Conservation (phyloP, 2,329 filamentous ascomycete species). For the Coniochaeta sp. region DNA sequence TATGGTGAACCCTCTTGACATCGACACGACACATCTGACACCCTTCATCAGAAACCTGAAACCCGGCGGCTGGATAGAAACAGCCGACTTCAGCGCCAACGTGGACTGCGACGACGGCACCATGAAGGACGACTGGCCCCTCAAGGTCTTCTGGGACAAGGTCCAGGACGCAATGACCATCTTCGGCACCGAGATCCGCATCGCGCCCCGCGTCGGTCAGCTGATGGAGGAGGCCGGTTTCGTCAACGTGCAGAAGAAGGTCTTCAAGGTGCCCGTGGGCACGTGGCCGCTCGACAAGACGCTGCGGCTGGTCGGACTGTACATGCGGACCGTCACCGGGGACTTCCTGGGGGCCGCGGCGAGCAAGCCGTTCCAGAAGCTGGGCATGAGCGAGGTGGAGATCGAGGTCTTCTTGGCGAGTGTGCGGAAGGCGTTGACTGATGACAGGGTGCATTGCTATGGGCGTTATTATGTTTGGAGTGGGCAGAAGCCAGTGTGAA, state of each 20-base stretch:
- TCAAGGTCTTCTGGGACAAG: conserved; percentile 16
- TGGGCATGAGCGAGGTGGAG: conserved; percentile 2
- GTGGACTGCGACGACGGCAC: conserved; percentile 31
- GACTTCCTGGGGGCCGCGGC: conserved; percentile 25
- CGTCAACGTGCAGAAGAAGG: conserved; percentile 23
- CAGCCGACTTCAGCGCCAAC: conserved; percentile 30
- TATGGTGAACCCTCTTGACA: not conserved
- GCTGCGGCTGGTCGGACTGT: conserved; percentile 26
- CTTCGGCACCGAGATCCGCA: conserved; percentile 23
- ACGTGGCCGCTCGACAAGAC: conserved; percentile 28
- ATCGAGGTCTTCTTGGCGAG: conserved; percentile 5
- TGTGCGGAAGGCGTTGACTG: conserved; percentile 18
- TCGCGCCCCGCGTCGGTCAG: conserved; percentile 18
- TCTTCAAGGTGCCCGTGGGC: conserved; percentile 31
- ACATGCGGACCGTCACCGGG: conserved; percentile 24
- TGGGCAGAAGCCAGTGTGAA: conserved; percentile 23
- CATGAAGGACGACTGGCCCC: conserved; percentile 27
- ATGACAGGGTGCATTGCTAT: conserved; percentile 25
- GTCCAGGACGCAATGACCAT: conserved; percentile 12
- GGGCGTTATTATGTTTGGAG: conserved; percentile 27
- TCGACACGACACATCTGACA: not conserved
- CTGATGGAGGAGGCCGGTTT: conserved; percentile 29
- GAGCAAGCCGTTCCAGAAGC: conserved; percentile 21
- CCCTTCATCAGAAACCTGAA: conserved; percentile 21
- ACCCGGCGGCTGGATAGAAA: conserved; percentile 37